These are phyloP conservation scores for Ascomycota sp. DNA, from an alignment of 2,329 filamentous ascomycete genomes.

Conservation along the genomic window DNA sequence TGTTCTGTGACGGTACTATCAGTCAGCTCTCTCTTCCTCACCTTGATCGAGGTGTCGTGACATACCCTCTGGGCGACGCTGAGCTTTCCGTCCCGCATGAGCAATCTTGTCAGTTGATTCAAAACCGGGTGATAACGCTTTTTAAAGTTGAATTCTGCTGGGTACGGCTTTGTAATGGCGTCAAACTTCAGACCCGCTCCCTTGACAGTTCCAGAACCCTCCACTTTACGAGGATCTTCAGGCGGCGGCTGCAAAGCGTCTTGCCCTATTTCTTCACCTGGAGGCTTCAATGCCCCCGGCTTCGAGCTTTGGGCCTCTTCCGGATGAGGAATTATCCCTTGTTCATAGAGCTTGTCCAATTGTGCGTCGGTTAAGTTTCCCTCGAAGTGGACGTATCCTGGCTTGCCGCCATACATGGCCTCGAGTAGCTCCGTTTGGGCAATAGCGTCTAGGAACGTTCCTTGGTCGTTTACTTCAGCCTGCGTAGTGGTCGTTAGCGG, in stretches of 20 bases:
- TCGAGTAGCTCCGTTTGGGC: too few species aligned
- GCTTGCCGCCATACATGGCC: slow-evolving; percentile 10
- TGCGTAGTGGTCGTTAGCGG: slow-evolving; percentile 1
- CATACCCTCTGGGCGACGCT: slow-evolving; percentile 71
- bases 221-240: too few species aligned
- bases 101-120: slow-evolving; percentile 67
- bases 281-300: not conserved
- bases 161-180: slow-evolving; percentile 45
- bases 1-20: slow-evolving; percentile 36
- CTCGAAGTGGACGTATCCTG: too few species aligned
- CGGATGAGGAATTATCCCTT: slow-evolving; percentile 18
- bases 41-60: not conserved
- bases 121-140: slow-evolving; percentile 73
- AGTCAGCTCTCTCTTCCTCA: slow-evolving; percentile 1
- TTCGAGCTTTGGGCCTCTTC: slow-evolving; percentile 1
- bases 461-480: too few species aligned
- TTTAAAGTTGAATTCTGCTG: slow-evolving; percentile 43
- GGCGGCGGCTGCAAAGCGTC: too few species aligned
- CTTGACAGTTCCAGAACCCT: too few species aligned
- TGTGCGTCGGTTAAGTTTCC: slow-evolving; percentile 21
- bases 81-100: slow-evolving; percentile 87
- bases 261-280: too few species aligned
- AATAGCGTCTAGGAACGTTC: too few species aligned
- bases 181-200: slow-evolving; percentile 56
- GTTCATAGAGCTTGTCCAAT: slow-evolving; percentile 20